Evolutionary conservation across 2,329 filamentous ascomycete species (phyloP).

Genomic region (Hortaea sp.): DNA sequence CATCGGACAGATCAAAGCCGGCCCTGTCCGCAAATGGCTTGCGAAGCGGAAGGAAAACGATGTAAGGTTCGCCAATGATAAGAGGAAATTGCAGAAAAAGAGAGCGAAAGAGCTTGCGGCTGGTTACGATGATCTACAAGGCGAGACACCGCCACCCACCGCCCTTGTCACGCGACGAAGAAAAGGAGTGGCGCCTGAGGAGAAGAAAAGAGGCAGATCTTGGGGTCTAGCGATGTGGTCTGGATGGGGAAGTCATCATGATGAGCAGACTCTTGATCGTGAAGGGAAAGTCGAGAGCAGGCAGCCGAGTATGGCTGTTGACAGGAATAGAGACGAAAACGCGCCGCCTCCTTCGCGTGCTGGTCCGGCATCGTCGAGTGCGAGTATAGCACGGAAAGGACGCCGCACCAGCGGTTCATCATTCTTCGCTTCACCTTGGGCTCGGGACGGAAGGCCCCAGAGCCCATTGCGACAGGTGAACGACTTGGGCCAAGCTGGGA

Average conservation of each 20-base stretch:
- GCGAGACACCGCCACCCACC: slow-evolving; percentile 72
- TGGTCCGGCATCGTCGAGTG: neutral
- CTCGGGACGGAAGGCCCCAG: slow-evolving; percentile 7
- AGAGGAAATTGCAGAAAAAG: slow-evolving; percentile 61
- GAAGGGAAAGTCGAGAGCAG: slow-evolving; percentile 39
- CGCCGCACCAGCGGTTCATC: slow-evolving; percentile 14
- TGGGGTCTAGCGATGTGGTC: slow-evolving; percentile 76
- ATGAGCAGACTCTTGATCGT: slow-evolving; percentile 60
- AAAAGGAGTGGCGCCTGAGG: slow-evolving; percentile 17
- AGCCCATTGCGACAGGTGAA: slow-evolving; percentile 14
- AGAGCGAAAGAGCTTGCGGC: slow-evolving; percentile 61
- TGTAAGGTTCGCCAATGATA: slow-evolving; percentile 56
- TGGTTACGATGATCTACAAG: slow-evolving; percentile 61
- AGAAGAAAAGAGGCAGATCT: slow-evolving; percentile 36
- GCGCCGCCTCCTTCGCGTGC: neutral
- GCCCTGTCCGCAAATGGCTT: slow-evolving; percentile 76
- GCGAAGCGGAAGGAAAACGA: slow-evolving; percentile 65
- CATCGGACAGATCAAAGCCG: slow-evolving; percentile 70
- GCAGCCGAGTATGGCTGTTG: neutral
- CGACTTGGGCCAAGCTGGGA: slow-evolving; percentile 15
- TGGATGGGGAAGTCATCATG: slow-evolving; percentile 80
- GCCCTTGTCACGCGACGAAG: slow-evolving; percentile 50
- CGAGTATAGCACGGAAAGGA: slow-evolving; percentile 3
- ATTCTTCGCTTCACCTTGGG: slow-evolving; percentile 11
- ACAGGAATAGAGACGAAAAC: neutral